Percentiles rank a stretch among this genome's conserved stretches.
Conservation (phyloP, 2,329 filamentous ascomycete genomes). For the Penicillium brevicompactum region DNA sequence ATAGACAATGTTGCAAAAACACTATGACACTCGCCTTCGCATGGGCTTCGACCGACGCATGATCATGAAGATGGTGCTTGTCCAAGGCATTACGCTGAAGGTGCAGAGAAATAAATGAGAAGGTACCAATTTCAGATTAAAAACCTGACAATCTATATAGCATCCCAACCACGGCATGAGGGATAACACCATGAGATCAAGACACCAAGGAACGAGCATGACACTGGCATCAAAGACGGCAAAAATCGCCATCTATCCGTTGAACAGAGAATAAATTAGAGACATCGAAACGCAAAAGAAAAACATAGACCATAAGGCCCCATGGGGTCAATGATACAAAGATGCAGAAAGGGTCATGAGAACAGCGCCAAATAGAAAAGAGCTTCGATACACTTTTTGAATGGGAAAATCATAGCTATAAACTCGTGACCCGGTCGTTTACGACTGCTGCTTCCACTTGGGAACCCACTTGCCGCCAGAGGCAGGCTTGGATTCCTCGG, state of each 20-base stretch:
- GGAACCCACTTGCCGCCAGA: conserved; percentile 39
- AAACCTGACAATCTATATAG: conserved; percentile 5
- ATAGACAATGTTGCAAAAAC: too few relatives aligned
- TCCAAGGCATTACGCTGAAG: not conserved
- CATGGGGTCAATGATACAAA: conserved; percentile 28
- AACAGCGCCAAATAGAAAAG: conserved; percentile 28
- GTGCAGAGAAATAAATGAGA: not conserved
- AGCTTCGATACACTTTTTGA: conserved; percentile 29
- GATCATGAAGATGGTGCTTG: too few relatives aligned
- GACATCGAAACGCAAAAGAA: conserved; percentile 18
- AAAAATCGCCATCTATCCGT: not conserved
- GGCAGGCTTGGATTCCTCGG: conserved; percentile 32
- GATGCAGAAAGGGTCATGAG: conserved; percentile 29
- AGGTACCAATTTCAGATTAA: conserved; percentile 13
- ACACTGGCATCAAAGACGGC: not conserved
- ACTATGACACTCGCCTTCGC: too few relatives aligned
- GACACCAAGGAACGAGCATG: not conserved
- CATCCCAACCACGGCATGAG: not conserved
- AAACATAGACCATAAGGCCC: conserved; percentile 14
- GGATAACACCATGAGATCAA: not conserved
- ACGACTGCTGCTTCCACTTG: conserved; percentile 42
- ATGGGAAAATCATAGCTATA: conserved; percentile 23
- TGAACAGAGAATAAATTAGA: conserved; percentile 18
- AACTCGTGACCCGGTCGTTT: conserved; percentile 21
- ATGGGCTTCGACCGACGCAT: too few relatives aligned